phyloP scores from a whole-genome alignment of 441 rosid species.

The Croton laevigatus region DNA sequence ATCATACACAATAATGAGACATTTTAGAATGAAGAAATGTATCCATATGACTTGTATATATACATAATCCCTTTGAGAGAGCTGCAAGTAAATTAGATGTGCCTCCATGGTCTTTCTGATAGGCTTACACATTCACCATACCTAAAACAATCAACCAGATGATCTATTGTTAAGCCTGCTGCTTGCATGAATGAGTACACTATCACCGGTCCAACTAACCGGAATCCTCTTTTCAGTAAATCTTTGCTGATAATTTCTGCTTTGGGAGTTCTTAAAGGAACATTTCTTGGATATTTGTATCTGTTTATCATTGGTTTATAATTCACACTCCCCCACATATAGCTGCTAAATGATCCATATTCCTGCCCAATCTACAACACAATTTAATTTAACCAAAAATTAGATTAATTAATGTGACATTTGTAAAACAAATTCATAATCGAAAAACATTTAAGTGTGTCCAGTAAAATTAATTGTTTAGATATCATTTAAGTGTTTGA shows the following conservation, averaged over 20 bases:
- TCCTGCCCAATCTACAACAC: conserved; percentile 53
- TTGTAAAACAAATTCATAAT: too few species aligned
- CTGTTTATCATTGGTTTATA: conserved; percentile 68
- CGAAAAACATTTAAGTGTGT: too few species aligned
- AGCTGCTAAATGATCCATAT: conserved; percentile 82
- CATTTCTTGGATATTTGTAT: conserved; percentile 68
- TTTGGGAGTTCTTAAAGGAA: conserved; percentile 74
- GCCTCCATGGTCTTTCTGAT: conserved; percentile 93
- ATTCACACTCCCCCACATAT: conserved; percentile 79
- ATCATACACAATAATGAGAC: too few species aligned
- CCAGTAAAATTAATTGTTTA: too few species aligned
- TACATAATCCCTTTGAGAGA: not conserved
- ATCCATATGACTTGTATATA: not conserved
- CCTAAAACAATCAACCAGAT: conserved; percentile 80
- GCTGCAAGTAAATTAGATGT: conserved; percentile 32
- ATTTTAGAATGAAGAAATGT: not conserved
- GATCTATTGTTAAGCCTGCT: conserved; percentile 84
- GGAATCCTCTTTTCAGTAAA: conserved; percentile 67
- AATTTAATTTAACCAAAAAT: not conserved
- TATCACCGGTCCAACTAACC: conserved; percentile 90
- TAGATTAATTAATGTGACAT: not conserved
- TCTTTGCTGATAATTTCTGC: conserved; percentile 77
- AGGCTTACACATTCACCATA: conserved; percentile 68
- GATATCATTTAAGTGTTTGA: too few species aligned
- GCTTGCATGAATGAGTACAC: conserved; percentile 90